These are phyloP conservation scores for Oryza glumipatula DNA, from an alignment of 176 grass and related monocot species.

Conservation along the genomic window DNA sequence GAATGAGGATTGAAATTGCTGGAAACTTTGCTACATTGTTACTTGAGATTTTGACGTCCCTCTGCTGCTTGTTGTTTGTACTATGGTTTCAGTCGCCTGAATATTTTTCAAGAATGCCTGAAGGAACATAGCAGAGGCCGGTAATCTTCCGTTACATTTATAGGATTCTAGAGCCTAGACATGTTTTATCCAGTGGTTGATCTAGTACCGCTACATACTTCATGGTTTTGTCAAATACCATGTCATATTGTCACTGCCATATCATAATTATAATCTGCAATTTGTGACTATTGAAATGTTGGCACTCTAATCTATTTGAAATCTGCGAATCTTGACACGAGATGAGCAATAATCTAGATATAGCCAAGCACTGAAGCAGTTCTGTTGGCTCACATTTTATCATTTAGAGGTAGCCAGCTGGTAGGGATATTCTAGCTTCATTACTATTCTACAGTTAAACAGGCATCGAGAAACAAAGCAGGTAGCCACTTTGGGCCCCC, in stretches of 20 bases:
- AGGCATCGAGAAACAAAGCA: not conserved
- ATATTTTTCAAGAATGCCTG: not conserved
- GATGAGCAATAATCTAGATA: not conserved
- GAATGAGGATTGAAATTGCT: constrained; percentile 31
- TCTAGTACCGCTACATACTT: not conserved
- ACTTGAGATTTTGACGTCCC: not conserved
- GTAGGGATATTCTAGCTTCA: not conserved
- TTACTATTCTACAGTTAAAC: not conserved
- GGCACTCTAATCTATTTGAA: not conserved
- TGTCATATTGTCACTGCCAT: not conserved
- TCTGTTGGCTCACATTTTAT: not conserved
- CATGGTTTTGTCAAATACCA: not conserved
- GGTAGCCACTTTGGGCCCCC: not conserved
- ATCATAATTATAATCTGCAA: not conserved
- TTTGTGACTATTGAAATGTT: not conserved
- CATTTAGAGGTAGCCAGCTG: not conserved
- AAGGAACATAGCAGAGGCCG: not conserved
- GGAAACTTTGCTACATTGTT: not conserved
- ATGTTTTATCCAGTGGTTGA: not conserved
- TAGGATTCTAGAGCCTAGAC: not conserved
- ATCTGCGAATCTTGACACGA: not conserved
- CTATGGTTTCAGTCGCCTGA: not conserved
- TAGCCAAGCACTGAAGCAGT: not conserved
- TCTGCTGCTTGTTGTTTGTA: not conserved
- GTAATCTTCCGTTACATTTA: not conserved